Percentiles rank a stretch among this genome's conserved stretches.
Conservation (phyloP, 768 basidiomycete genomes). For the Mycena rosella region DNA sequence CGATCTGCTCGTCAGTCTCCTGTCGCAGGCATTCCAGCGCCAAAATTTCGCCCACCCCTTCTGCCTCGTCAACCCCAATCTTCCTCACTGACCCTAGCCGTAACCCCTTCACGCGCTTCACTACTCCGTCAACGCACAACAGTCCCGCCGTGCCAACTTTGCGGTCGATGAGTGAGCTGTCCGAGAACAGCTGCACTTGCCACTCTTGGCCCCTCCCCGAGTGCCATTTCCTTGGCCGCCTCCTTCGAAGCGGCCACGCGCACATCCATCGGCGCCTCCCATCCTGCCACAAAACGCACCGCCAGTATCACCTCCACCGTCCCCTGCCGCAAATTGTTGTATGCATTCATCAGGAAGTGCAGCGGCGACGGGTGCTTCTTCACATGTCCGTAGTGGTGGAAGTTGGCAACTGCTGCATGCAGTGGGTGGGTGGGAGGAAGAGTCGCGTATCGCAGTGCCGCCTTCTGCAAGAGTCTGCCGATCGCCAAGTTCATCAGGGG, state of each 20-base stretch:
- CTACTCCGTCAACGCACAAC: background rate
- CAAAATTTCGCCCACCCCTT: conserved; percentile 1
- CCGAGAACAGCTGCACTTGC: conserved; percentile 36
- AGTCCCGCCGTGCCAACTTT: conserved; percentile 30
- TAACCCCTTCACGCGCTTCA: background rate
- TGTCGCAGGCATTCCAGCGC: background rate
- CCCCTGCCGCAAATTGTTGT: background rate
- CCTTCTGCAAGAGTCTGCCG: conserved; percentile 32
- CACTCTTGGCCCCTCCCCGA: conserved; percentile 18
- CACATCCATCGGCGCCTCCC: background rate
- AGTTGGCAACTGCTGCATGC: conserved; percentile 10
- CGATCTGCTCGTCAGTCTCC: background rate
- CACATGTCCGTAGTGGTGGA: conserved; percentile 12
- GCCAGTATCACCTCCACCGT: conserved; percentile 24
- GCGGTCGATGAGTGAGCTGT: conserved; percentile 36
- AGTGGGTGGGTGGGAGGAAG: conserved; percentile 41
- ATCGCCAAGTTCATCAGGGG: conserved; percentile 39
- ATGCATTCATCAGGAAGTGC: conserved; percentile 7
- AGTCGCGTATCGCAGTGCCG: conserved; percentile 37
- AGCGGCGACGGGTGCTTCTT: conserved; percentile 27
- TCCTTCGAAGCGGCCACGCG: conserved; percentile 23
- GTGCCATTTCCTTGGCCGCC: conserved; percentile 12
- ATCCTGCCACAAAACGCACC: background rate
- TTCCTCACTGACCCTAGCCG: background rate
- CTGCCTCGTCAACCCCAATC: conserved; percentile 4